phyloP scores from a whole-genome alignment of 2,329 filamentous ascomycete species.

The Neoscytalidium dimidiatum region DNA sequence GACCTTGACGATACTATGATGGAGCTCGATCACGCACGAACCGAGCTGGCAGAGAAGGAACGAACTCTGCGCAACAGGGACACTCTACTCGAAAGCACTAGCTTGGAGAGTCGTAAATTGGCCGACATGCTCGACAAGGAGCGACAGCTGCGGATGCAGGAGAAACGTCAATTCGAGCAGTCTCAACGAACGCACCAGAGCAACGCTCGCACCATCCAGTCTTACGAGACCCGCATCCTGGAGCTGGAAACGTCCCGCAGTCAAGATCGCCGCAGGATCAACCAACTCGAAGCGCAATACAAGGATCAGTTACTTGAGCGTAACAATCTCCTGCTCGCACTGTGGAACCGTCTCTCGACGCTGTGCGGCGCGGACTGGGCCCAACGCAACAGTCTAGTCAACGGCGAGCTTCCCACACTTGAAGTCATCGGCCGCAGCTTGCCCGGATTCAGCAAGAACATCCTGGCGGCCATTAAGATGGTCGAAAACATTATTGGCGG shows the following conservation, averaged over 20 bases:
- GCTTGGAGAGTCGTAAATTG: constrained; percentile 80
- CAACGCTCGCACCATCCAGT: constrained; percentile 79
- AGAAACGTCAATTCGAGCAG: constrained; percentile 84
- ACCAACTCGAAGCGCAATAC: constrained; percentile 74
- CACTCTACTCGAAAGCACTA: constrained; percentile 81
- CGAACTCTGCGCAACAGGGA: constrained; percentile 88
- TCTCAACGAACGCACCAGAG: constrained; percentile 86
- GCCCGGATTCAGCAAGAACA: constrained; percentile 85
- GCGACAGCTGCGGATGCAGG: constrained; percentile 78
- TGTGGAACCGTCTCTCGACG: constrained; percentile 86
- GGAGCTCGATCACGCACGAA: constrained; percentile 77
- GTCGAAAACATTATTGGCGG: constrained; percentile 77
- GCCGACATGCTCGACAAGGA: constrained; percentile 91
- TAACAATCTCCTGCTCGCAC: constrained; percentile 80
- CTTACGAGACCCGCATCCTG: constrained; percentile 79
- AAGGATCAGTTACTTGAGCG: constrained; percentile 87
- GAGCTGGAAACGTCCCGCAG: constrained; percentile 82
- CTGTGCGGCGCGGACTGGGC: constrained; percentile 92
- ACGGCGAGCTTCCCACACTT: constrained; percentile 80
- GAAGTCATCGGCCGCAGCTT: constrained; percentile 86
- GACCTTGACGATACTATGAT: constrained; percentile 83
- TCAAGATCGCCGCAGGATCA: constrained; percentile 75
- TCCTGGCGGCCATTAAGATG: constrained; percentile 82
- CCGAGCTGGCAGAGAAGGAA: constrained; percentile 84
- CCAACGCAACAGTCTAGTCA: constrained; percentile 84